Evolutionary conservation across 768 basidiomycete genomes (phyloP).

Genomic region (Boletus reticulatus): DNA sequence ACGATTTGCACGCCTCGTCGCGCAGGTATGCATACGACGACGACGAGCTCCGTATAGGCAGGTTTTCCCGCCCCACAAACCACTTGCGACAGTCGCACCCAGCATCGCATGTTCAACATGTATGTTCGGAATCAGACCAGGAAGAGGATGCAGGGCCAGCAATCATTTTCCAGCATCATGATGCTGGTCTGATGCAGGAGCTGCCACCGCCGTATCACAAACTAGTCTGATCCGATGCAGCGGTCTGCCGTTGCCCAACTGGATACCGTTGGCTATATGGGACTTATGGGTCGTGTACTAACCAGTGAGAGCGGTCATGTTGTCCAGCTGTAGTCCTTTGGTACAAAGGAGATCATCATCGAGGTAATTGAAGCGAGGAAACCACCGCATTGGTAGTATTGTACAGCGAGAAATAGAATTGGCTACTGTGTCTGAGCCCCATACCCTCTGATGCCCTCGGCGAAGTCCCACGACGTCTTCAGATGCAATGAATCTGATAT

Average conservation of each 20-base stretch:
- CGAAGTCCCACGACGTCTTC: conserved; percentile 87
- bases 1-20: not conserved
- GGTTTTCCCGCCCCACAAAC: not conserved
- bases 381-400: not conserved
- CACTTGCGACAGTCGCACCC: conserved; percentile 24
- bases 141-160: not conserved
- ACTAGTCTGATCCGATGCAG: not conserved
- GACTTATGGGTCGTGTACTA: not conserved
- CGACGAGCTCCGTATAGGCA: not conserved
- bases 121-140: not conserved
- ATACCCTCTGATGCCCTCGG: conserved; percentile 89
- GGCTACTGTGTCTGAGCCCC: conserved; percentile 83
- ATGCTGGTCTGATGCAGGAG: conserved; percentile 18
- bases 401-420: conserved; percentile 8
- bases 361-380: not conserved
- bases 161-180: conserved; percentile 16
- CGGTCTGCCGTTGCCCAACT: not conserved
- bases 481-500: conserved; percentile 78
- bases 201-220: conserved; percentile 28
- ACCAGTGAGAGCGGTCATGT: not conserved
- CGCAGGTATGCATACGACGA: not conserved
- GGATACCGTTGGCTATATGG: not conserved
- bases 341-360: not conserved
- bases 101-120: not conserved
- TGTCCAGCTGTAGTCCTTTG: not conserved